phyloP scores from a whole-genome alignment of 176 grass and related monocot genomes.

The Rhynchospora pubera region DNA sequence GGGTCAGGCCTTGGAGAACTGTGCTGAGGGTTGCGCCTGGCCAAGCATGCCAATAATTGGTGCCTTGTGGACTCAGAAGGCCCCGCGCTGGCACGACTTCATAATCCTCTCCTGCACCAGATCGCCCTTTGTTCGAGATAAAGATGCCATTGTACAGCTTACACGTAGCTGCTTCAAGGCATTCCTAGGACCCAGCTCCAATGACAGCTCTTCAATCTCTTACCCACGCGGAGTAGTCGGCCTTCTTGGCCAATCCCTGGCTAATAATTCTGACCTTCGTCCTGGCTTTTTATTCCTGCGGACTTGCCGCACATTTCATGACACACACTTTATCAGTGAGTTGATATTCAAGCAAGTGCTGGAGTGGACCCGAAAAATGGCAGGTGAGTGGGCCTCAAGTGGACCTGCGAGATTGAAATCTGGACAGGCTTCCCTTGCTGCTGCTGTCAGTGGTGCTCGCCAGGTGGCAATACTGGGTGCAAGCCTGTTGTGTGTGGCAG shows the following conservation, averaged over 20 bases:
- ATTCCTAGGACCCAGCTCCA: slow-evolving; percentile 46
- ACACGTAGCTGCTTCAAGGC: slow-evolving; percentile 78
- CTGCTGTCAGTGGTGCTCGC: slow-evolving; percentile 49
- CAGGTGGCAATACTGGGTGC: slow-evolving; percentile 77
- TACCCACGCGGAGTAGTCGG: slow-evolving; percentile 53
- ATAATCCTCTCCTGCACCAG: slow-evolving; percentile 77
- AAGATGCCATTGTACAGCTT: slow-evolving; percentile 73
- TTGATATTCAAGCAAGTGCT: slow-evolving; percentile 78
- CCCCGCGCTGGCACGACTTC: slow-evolving; percentile 81
- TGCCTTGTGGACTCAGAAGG: slow-evolving; percentile 91
- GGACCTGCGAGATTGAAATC: slow-evolving; percentile 59
- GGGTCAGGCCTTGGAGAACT: slow-evolving; percentile 88
- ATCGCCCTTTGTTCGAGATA: slow-evolving; percentile 68
- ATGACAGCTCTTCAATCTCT: slow-evolving; percentile 41
- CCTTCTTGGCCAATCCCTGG: slow-evolving; percentile 59
- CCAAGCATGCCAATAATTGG: slow-evolving; percentile 98
- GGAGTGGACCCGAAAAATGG: slow-evolving; percentile 63
- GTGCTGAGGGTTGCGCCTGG: slow-evolving; percentile 70
- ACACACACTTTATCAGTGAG: slow-evolving; percentile 73
- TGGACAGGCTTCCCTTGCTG: slow-evolving; percentile 45
- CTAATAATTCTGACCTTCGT: slow-evolving; percentile 48
- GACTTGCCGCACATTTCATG: slow-evolving; percentile 72
- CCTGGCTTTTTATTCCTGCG: slow-evolving; percentile 87
- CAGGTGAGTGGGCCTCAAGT: slow-evolving; percentile 52
- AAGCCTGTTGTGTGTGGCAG: slow-evolving; percentile 76